Conservation (phyloP, 768 basidiomycete genomes). For the Cystofilobasidium capitatum region DNA sequence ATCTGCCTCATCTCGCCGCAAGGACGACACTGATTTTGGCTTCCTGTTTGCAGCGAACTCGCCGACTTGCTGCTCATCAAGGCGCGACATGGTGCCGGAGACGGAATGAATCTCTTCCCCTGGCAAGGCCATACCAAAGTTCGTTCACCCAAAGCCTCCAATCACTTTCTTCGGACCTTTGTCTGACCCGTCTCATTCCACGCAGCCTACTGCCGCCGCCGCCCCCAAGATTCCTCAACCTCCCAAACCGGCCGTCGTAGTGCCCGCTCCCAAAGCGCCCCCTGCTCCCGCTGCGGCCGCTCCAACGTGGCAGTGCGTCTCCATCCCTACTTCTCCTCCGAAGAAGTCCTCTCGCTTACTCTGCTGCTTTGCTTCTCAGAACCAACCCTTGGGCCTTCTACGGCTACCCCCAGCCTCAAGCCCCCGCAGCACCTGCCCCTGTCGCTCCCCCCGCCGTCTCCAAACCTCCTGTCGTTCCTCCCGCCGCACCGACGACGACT, state of each 20-base stretch:
- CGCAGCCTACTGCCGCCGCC: not conserved
- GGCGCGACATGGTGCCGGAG: constrained; percentile 14
- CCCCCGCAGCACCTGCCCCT: too few species aligned
- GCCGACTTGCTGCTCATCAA: constrained; percentile 17
- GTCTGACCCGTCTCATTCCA: not conserved
- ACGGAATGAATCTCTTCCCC: constrained; percentile 18
- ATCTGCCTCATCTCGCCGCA: not conserved
- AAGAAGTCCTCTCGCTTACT: too few species aligned
- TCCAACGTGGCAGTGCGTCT: not conserved
- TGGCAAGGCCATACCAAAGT: constrained; percentile 17
- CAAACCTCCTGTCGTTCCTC: not conserved
- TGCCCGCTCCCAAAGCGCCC: not conserved
- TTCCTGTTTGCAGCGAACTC: not conserved
- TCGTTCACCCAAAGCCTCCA: not conserved
- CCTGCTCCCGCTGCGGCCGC: not conserved
- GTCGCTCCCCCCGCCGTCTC: not conserved
- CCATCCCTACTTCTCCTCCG: not conserved
- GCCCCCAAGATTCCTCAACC: not conserved
- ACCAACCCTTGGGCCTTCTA: too few species aligned
- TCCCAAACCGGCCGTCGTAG: not conserved
- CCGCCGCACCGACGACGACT: not conserved
- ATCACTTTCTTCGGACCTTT: not conserved
- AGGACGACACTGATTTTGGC: not conserved
- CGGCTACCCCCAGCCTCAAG: too few species aligned
- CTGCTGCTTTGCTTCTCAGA: too few species aligned